Evolutionary conservation across 306 rosid species (phyloP), one percentile per base, ranked within the genome.

Genomic region (Gynostemma pentaphyllum): DNA sequence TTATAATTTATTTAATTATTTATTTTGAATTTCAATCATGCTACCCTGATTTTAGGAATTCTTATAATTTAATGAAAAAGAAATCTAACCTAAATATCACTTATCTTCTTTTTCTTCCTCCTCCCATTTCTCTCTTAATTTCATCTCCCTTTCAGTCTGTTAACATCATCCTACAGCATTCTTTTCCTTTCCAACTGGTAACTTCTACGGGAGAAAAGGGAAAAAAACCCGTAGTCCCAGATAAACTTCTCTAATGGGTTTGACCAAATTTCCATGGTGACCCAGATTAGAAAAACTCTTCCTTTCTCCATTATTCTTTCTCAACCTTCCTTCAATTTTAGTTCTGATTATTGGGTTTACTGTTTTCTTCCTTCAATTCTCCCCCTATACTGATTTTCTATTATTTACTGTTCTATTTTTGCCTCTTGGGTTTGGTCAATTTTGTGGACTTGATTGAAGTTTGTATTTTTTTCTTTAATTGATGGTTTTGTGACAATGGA

Each of bases 121-220:
- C n/a, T n/a, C n/a, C n/a, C n/a, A n/a, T n/a, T 49, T 15, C 51
- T 22, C 39, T 11, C 16, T 9, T 9, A 41, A 1, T 9, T 32
- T 9, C 42, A 5, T 55, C 34, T 13, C n/a, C n/a, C 42, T 4
- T 51, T 51, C 45, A 13, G 37, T 3, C 32, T 8, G 34, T 60
- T 60, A 60, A 37, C 48, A 60, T 39, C 65, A 13, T 14, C 34
- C 2, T 21, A 60, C 26, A 60, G 47, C 26, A 73, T 72, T 70
- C 76, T 66, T 69, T 80, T 76, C 81, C 75, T 71, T 67, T 67
- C 47, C 60, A 51, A 57, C 69, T 62, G 79, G 77, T 64, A 32
- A 66, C 68, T 67, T 14, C 64, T 27, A n/a, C 27, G 24, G 34
- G 2, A 36, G 55, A 37, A 55, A 56, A 70, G 59, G 44, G 50